A percentile compares a stretch with the other conserved stretches of the same genome.
Evolutionary conservation across 2,329 filamentous ascomycete genomes (phyloP).

Genomic region (Karstenula rhodostoma): DNA sequence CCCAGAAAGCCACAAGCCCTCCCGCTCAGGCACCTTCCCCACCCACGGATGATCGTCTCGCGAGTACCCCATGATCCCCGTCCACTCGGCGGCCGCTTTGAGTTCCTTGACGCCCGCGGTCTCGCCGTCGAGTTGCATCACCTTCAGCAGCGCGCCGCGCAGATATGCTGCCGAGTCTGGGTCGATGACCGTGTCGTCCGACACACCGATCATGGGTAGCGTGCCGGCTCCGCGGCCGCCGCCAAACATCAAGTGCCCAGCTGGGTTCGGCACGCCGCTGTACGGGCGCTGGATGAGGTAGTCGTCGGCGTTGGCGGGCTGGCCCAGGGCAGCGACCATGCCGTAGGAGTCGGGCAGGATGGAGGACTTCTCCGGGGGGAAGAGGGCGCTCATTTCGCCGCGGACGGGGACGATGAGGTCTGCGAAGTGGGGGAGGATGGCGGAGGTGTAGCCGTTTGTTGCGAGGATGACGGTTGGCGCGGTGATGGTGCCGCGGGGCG

Average conservation of each 20-base stretch:
- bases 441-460: constrained; percentile 84
- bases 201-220: constrained; percentile 62
- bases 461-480: constrained; percentile 75
- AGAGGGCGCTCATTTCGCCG: constrained; percentile 74
- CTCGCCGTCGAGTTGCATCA: constrained; percentile 46
- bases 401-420: constrained; percentile 79
- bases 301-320: constrained; percentile 65
- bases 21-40: constrained; percentile 67
- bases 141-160: constrained; percentile 52
- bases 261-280: constrained; percentile 47
- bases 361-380: constrained; percentile 59
- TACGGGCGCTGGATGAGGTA: constrained; percentile 77
- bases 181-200: constrained; percentile 68
- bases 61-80: constrained; percentile 81
- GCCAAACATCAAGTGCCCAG: constrained; percentile 72
- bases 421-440: constrained; percentile 73
- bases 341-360: constrained; percentile 69
- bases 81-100: constrained; percentile 67
- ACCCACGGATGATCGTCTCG: constrained; percentile 75
- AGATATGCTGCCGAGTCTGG: constrained; percentile 65
- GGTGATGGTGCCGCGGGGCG: constrained; percentile 71
- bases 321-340: constrained; percentile 63
- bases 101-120: constrained; percentile 54
- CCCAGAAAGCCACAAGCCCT: constrained; percentile 69
- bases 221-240: constrained; percentile 68